Conservation (phyloP, 169 alveolate genomes). For the Plasmodium knowlesi region DNA sequence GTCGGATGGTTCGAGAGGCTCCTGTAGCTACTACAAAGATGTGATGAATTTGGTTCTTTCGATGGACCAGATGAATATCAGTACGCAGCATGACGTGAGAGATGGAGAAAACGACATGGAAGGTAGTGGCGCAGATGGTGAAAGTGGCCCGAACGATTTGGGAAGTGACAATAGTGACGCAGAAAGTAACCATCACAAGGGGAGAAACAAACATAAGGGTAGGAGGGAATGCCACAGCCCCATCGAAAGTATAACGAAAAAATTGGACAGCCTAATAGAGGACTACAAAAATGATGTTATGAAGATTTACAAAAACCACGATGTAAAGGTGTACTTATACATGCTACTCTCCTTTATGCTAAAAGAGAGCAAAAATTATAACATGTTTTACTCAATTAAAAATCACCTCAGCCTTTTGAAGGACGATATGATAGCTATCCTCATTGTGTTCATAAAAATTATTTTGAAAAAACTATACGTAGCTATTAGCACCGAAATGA, state of each 20-base stretch:
- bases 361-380: slow-evolving; percentile 35
- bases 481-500: slow-evolving; percentile 2
- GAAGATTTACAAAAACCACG: not conserved
- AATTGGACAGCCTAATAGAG: not conserved
- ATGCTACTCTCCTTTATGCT: slow-evolving; percentile 18
- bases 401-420: slow-evolving; percentile 26
- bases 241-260: slow-evolving; percentile 11
- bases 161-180: not conserved
- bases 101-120: not conserved
- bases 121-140: not conserved
- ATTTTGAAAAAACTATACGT: slow-evolving; percentile 21
- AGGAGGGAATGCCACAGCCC: not conserved
- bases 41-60: slow-evolving; percentile 3
- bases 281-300: slow-evolving; percentile 5
- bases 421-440: slow-evolving; percentile 41
- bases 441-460: slow-evolving; percentile 26
- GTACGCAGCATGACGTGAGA: not conserved
- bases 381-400: slow-evolving; percentile 37
- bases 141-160: not conserved
- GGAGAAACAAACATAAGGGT: not conserved
- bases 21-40: not conserved
- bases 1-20: not conserved
- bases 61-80: not conserved
- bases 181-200: not conserved
- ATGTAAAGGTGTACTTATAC: slow-evolving; percentile 15